Conservation (phyloP, 2,329 filamentous ascomycete genomes). For the Calonectria fujianensis region DNA sequence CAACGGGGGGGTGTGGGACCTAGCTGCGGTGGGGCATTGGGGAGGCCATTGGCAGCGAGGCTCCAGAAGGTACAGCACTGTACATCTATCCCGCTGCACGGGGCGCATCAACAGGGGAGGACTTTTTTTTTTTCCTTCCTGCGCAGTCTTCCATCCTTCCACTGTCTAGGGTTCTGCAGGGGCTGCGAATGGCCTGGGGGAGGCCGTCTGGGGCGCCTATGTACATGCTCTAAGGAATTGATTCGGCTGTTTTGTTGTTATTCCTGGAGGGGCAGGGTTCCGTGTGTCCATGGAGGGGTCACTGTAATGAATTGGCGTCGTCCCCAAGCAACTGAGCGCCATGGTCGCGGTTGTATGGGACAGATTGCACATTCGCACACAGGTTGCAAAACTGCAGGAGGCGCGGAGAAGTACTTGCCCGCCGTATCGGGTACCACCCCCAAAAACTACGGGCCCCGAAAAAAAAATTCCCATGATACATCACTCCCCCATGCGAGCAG, state of each 20-base stretch:
- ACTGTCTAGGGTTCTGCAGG: constrained; percentile 27
- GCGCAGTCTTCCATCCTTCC: constrained; percentile 10
- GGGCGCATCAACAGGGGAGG: constrained; percentile 36
- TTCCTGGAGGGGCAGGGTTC: constrained; percentile 21
- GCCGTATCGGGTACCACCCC: constrained; percentile 35
- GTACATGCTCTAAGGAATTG: constrained; percentile 21
- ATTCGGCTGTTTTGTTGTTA: constrained; percentile 15
- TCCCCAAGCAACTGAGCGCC: constrained; percentile 8
- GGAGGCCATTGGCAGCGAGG: constrained; percentile 31
- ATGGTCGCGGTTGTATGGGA: constrained; percentile 26
- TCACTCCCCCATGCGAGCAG: constrained; percentile 26
- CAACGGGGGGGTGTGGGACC: constrained; percentile 38
- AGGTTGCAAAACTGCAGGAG: constrained; percentile 15
- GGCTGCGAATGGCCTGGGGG: constrained; percentile 26
- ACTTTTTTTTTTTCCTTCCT: constrained; percentile 8
- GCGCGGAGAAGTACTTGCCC: constrained; percentile 20
- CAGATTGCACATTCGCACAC: constrained; percentile 16
- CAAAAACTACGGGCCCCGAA: constrained; percentile 33
- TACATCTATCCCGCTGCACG: constrained; percentile 30
- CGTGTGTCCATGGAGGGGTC: constrained; percentile 16
- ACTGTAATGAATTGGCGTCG: constrained; percentile 8
- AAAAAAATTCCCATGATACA: constrained; percentile 34
- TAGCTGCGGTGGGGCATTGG: constrained; percentile 31
- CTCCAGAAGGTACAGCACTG: constrained; percentile 34
- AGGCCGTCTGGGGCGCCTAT: constrained; percentile 27